Evolutionary conservation across 2,329 filamentous ascomycete species (phyloP).

Genomic region (Phoma sp.): DNA sequence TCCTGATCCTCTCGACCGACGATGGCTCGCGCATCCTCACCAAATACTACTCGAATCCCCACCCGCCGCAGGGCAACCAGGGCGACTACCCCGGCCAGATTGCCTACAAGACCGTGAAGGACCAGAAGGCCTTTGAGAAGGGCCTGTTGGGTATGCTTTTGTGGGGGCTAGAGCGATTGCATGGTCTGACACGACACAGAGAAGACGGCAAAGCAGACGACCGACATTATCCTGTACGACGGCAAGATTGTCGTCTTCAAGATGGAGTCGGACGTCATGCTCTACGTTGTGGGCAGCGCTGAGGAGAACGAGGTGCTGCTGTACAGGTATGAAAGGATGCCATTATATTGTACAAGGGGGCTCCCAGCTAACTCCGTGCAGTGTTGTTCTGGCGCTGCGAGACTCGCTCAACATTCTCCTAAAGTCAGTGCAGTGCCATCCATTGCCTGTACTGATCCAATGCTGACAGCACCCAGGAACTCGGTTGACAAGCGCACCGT

Average conservation of each 20-base stretch:
- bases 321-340: constrained; percentile 63
- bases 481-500: constrained; percentile 97
- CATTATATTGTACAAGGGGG: too few species aligned
- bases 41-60: constrained; percentile 85
- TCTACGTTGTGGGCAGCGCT: constrained; percentile 84
- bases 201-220: constrained; percentile 94
- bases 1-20: constrained; percentile 68
- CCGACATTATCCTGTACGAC: constrained; percentile 97
- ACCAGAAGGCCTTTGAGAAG: constrained; percentile 97
- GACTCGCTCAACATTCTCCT: constrained; percentile 90
- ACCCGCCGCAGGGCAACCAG: constrained; percentile 67
- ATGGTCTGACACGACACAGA: constrained; percentile 50
- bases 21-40: constrained; percentile 90
- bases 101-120: constrained; percentile 86
- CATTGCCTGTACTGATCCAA: too few species aligned
- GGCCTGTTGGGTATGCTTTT: constrained; percentile 71
- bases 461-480: constrained; percentile 65
- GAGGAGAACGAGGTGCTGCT: constrained; percentile 98
- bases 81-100: constrained; percentile 68
- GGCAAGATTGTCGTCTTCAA: constrained; percentile 97
- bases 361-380: constrained; percentile 26
- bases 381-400: constrained; percentile 86
- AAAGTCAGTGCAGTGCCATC: constrained; percentile 69
- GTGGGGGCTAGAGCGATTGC: constrained; percentile 77
- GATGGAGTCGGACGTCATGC: constrained; percentile 95